Percentiles rank a stretch among this genome's conserved stretches.
Conservation (phyloP, 371 early-diverging fungal genomes). For the Coelomomyces lativittatus region DNA sequence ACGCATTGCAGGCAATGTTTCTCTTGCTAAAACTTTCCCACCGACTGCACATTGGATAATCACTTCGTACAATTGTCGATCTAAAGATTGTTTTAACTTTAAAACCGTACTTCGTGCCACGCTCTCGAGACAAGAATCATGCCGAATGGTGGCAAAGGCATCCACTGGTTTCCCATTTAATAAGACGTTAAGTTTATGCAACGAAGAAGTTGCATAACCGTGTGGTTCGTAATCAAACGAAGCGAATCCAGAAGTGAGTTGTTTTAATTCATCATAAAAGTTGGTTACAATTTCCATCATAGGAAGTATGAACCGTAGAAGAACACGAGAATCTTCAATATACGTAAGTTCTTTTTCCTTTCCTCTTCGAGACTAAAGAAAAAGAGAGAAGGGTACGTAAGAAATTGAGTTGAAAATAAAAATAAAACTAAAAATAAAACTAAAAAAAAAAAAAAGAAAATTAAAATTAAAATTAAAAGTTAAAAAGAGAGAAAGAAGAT, state of each 20-base stretch:
- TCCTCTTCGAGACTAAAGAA: conserved; percentile 44
- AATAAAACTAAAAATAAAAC: background rate
- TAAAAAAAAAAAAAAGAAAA: background rate
- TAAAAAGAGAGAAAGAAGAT: background rate
- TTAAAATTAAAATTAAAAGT: too few relatives aligned
- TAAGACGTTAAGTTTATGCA: conserved; percentile 81
- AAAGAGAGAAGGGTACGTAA: background rate
- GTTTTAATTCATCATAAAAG: conserved; percentile 84
- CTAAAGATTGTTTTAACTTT: conserved; percentile 59
- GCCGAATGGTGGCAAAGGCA: conserved; percentile 73
- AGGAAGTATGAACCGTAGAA: conserved; percentile 72
- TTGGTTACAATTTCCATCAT: conserved; percentile 79
- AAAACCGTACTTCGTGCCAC: conserved; percentile 67
- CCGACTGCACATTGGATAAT: conserved; percentile 73
- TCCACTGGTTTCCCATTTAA: conserved; percentile 82
- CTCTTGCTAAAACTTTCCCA: conserved; percentile 67
- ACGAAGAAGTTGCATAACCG: conserved; percentile 67
- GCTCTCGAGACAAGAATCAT: conserved; percentile 48
- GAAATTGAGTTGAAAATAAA: background rate
- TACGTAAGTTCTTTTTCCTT: conserved; percentile 66
- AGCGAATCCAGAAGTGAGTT: conserved; percentile 78
- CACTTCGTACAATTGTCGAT: conserved; percentile 78
- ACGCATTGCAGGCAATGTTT: conserved; percentile 62
- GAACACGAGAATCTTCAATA: conserved; percentile 65
- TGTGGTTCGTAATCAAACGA: conserved; percentile 87